Base-by-base conservation (phyloP, 1,139 yeast species). In the Sugiyamaella neomexicana region DNA sequence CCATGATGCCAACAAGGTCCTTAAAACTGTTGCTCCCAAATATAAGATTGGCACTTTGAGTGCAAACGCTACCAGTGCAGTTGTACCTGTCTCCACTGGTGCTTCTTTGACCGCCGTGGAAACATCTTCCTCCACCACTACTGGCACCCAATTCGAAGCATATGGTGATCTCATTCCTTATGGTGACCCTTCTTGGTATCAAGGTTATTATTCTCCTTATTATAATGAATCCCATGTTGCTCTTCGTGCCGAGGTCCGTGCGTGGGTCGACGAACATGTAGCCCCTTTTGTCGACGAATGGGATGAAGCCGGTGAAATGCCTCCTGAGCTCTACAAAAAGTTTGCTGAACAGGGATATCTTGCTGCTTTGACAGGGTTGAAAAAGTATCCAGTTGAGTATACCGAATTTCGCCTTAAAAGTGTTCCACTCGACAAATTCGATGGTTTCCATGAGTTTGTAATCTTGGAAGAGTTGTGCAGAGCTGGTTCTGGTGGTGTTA, bases 131-230 rank as follows among this genome's bases (percentile, higher is more conserved):
- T 47, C 58, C 38, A 10, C 48, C 20, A 13, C 23, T 34, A 9
- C 36, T 27, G 58, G 58, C 40, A 17, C 10, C 12, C 50, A 54
- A 41, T 45, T 40, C 47, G 67, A 68, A 48, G 62, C 62, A 52
- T 73, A 58, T 57, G 78, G 78, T 37, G 78, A 74, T 53, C 64
- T 69, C 62, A 63, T 75, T 23, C 78, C 78, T 10, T 75, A 66
- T 55, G 76, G 72, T n/a, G 78, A 74, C 60, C 76, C 78, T 17
- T 57, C 65, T 42, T 74, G 78, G 77, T 74, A 73, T 62, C 76
- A 73, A 63, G 75, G 78, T 31, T 71, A 66, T 62, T 65, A 67
- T 56, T 61, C 76, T n/a, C 73, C 75, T 15, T 74, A 71, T 65
- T 71, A 69, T 64, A 69, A 69, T 50, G 74, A 71, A 55, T 61